Evolutionary conservation across 192 early-diverging fungal species (phyloP).

Genomic region (Coemansia sp.): DNA sequence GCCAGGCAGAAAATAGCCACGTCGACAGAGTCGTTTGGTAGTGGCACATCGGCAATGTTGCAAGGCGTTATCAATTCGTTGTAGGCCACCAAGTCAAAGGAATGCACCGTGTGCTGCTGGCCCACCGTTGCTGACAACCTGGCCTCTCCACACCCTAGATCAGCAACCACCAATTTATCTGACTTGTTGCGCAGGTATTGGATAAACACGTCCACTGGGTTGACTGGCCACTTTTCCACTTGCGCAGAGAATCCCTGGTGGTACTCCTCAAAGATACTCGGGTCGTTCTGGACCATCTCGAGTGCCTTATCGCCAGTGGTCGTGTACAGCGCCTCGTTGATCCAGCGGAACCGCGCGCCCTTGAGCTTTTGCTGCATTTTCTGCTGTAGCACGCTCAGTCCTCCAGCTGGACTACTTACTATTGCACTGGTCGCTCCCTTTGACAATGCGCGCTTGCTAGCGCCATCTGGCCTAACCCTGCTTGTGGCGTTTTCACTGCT

Average conservation of each 20-base stretch:
- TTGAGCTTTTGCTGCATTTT: constrained; percentile 78
- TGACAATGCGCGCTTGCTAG: neutral
- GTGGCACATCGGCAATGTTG: constrained; percentile 90
- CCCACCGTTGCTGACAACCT: constrained; percentile 74
- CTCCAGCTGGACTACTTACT: neutral
- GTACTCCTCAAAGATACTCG: constrained; percentile 93
- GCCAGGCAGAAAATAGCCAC: constrained; percentile 90
- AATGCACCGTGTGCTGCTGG: constrained; percentile 69
- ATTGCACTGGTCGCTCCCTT: neutral
- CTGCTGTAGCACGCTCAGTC: constrained; percentile 44
- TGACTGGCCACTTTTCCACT: constrained; percentile 90
- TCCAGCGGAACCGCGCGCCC: constrained; percentile 81
- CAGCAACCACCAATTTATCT: constrained; percentile 67
- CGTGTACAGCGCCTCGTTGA: constrained; percentile 97
- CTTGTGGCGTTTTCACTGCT: neutral
- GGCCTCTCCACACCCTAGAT: constrained; percentile 97
- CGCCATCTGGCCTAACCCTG: neutral
- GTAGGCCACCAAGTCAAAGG: constrained; percentile 87
- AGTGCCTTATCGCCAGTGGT: constrained; percentile 75
- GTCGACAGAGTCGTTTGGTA: constrained; percentile 70
- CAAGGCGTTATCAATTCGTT: constrained; percentile 84
- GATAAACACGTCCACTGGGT: constrained; percentile 90
- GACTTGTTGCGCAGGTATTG: constrained; percentile 57
- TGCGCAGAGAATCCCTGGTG: constrained; percentile 93
- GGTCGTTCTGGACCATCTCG: constrained; percentile 78